Percentiles rank a stretch among this genome's conserved stretches.
phyloP scores from a whole-genome alignment of 257 asterid species.

The Solanum arcanum region DNA sequence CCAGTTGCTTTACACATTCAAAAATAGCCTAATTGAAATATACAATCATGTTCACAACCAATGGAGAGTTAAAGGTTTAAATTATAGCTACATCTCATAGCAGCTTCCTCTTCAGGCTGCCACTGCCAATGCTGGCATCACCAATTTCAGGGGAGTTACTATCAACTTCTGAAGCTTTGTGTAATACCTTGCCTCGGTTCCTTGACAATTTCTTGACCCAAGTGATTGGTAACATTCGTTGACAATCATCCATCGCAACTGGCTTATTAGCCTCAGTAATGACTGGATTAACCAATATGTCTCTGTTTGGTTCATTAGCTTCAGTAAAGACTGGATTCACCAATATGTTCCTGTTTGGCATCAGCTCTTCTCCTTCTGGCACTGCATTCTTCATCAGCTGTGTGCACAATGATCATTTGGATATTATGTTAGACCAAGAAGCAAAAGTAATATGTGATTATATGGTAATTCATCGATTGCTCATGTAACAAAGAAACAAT shows the following conservation, averaged over 20 bases:
- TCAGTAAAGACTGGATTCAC: not conserved
- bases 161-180: not conserved
- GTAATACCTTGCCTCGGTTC: slow-evolving; percentile 7
- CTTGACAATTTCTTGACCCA: slow-evolving; percentile 7
- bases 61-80: not conserved
- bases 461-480: not conserved
- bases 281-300: not conserved
- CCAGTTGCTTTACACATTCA: not conserved
- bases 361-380: slow-evolving; percentile 30
- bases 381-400: slow-evolving; percentile 32
- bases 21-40: not conserved
- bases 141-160: not conserved
- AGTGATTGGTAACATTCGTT: not conserved
- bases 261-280: not conserved
- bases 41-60: too few relatives aligned
- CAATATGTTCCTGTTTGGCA: slow-evolving; percentile 21
- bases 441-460: not conserved
- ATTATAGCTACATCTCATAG: not conserved
- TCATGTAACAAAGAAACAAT: not conserved
- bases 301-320: slow-evolving; percentile 12
- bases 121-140: not conserved
- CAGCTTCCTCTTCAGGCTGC: not conserved
- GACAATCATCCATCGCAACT: not conserved
- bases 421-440: not conserved
- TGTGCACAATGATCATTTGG: not conserved